Evolutionary conservation across 495 filamentous ascomycete genomes (phyloP), one percentile per base, ranked within the genome.

Genomic region (Aspergillus olivimuriae): DNA sequence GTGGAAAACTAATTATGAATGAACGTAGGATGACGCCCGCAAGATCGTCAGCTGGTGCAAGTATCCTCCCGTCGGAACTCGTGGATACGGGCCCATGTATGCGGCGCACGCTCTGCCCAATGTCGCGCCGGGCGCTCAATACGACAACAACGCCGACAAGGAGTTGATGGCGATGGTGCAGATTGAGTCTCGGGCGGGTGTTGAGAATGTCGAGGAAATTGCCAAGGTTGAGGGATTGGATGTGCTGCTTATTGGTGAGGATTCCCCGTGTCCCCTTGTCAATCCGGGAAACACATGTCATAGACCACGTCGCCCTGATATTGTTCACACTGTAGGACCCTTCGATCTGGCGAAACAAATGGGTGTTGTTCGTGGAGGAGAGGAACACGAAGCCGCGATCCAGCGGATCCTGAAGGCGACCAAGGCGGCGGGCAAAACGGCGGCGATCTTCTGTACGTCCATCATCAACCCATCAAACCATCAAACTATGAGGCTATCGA

Each of bases 71-170:
- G 56, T 62, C 32, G 83, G 84, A 0, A 64, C 60, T 14, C 74
- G 83, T 17, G 82, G 83, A 0, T 80, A 83, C 43, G 84, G 83
- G 11, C 82, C 80, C 7, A 81, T 83, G 35, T 81, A 83, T 42
- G 59, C 62, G 0, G 42, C 62, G 4, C 62, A 66, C 39, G 51
- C 65, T 0, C 56, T 70, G 34, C 71, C 79, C 1, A 53, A 57
- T 0, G 48, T 62, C 1, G 50, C 51, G 32, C 72, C 72, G 5
- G 67, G 58, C 8, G 41, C 50, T 11, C 53, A 62, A 9, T 63
- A 74, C 34, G 65, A 71, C 20, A 53, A 59, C 2, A 53, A 46
- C 9, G 57, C 63, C 1, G 60, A 75, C 34, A 44, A 55, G 1
- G 53, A 58, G 8, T 44, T 72, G 14, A 52, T 62, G n/a, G 60